phyloP scores from a whole-genome alignment of 1,139 yeast species.

The Scheffersomyces titani region DNA sequence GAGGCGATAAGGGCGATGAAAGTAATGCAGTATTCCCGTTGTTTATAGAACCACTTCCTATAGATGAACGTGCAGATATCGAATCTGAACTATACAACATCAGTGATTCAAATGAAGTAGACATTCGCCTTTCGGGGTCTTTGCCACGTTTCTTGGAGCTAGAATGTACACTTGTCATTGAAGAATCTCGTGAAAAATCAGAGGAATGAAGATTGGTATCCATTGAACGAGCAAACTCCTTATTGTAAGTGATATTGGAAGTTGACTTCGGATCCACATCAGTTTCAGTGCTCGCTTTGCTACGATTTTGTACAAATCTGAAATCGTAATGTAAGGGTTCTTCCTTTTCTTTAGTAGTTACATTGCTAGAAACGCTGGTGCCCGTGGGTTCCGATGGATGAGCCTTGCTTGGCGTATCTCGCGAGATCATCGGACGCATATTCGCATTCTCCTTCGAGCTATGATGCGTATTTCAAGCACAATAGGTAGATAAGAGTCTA shows the following conservation, averaged over 20 bases:
- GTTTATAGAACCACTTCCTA: background rate
- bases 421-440: background rate
- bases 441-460: background rate
- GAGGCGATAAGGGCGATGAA: constrained; percentile 1
- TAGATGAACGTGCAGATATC: background rate
- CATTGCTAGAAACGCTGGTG: background rate
- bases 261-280: background rate
- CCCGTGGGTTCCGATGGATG: background rate
- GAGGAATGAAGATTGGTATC: background rate
- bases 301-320: background rate
- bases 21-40: constrained; percentile 1
- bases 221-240: background rate
- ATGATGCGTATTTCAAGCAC: background rate
- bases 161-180: background rate
- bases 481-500: no score
- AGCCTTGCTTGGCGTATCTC: background rate
- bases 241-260: background rate
- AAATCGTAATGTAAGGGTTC: background rate
- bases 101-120: background rate
- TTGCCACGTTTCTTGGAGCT: background rate
- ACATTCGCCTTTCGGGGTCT: background rate
- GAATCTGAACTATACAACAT: background rate
- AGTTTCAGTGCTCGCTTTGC: background rate
- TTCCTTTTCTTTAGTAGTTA: background rate
- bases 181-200: background rate